Conservation (phyloP, 495 filamentous ascomycete species). For the Astrothelium macrocarpum region DNA sequence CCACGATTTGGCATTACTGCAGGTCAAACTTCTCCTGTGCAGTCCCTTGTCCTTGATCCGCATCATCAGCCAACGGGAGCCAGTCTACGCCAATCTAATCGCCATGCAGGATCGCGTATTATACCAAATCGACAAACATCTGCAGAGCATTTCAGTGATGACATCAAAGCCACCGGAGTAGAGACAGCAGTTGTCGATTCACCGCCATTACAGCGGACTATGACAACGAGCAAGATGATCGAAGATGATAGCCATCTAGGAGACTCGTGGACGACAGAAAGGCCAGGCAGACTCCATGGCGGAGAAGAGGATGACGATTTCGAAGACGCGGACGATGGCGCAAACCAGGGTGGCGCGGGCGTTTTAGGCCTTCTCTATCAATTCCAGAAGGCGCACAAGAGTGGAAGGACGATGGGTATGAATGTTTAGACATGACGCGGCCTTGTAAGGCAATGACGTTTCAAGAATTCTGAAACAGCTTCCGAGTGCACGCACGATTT, state of each 20-base stretch:
- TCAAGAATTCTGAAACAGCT: neutral
- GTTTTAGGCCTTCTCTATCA: conserved; percentile 85
- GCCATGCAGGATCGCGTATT: conserved; percentile 36
- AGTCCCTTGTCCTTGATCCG: conserved; percentile 71
- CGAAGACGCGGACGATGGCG: conserved; percentile 31
- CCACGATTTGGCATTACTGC: conserved; percentile 28
- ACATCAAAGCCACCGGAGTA: conserved; percentile 35
- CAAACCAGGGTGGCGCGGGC: conserved; percentile 41
- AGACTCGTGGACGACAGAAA: conserved; percentile 55
- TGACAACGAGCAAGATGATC: conserved; percentile 31
- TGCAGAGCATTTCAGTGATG: conserved; percentile 35
- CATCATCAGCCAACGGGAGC: conserved; percentile 69
- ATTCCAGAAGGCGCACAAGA: conserved; percentile 75
- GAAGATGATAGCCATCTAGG: conserved; percentile 50
- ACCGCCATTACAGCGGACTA: conserved; percentile 25
- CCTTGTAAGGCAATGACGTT: neutral
- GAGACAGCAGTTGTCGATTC: conserved; percentile 7
- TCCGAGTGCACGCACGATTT: neutral
- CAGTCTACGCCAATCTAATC: conserved; percentile 35
- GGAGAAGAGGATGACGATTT: conserved; percentile 40
- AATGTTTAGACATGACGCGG: conserved; percentile 7
- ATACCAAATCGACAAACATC: conserved; percentile 27
- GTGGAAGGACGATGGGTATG: conserved; percentile 37
- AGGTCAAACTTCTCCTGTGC: conserved; percentile 45
- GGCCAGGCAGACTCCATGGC: conserved; percentile 34